Base-by-base conservation (phyloP, 23 red algal species). In the Chondrus crispus region DNA sequence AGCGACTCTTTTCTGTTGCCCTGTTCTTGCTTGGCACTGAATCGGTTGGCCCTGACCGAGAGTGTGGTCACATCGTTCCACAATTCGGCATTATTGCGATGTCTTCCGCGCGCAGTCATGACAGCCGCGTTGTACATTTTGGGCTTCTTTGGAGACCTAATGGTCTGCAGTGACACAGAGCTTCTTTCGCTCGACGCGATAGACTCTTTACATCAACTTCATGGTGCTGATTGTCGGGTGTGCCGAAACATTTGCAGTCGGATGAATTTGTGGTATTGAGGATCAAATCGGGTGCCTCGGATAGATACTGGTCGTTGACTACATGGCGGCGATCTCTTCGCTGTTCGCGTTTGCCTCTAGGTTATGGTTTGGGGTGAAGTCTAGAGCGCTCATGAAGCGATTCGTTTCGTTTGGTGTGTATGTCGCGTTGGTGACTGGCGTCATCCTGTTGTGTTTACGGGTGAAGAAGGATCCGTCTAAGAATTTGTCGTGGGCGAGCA, bases 21-120 rank as follows among this genome's bases (percentile, higher is more conserved):
- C 53, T 92, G 32, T 92, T 92, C 74, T 57, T 92, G 16, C 63
- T 92, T 2, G 88, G 88, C 20, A 92, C 82, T 62, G 88, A 92
- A 36, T 0, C 74, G 74, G 22, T 92, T 92, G 30, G 74, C 88
- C 35, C 77, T 92, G 24, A 57, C 63, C 10, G 88, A 92, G 45
- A 76, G 47, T 18, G 88, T 92, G 9, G 82, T 69, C 6, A 92
- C 88, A 29, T 74, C 82, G 37, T 82, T 92, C 19, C 53, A 58
- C 32, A 76, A 92, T 45, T 73, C 88, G 5, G 77, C 77, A 41
- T 52, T 92, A 4, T 58, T 92, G 11, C 77, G 68, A 2, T 45
- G 45, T 24, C 43, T 62, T 49, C 74, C 52, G 14, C 74, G 74
- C 18, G 88, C 64, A 45, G 68, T 68, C 58, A 63, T 62, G 3